These are phyloP conservation scores for Quercus tomentella DNA, from an alignment of 331 rosid species.

Conservation along the genomic window DNA sequence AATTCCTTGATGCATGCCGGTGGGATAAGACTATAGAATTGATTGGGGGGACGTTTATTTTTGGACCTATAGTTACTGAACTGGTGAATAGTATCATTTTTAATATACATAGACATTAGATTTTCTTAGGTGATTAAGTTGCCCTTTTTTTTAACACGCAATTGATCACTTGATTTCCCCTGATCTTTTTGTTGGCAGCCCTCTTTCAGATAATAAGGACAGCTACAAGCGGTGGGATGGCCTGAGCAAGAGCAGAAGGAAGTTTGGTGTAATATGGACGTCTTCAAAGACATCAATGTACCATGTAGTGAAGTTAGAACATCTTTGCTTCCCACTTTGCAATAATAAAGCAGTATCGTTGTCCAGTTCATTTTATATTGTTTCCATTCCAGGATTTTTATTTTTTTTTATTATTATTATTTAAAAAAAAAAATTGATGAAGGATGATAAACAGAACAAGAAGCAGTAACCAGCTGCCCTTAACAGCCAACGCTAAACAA, in stretches of 20 bases:
- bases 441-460: no score
- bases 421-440: no score
- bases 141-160: not conserved
- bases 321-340: not conserved
- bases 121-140: not conserved
- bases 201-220: slow-evolving; percentile 62
- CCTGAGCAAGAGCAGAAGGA: slow-evolving; percentile 23
- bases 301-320: not conserved
- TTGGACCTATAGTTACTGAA: not conserved
- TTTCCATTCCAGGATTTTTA: not conserved
- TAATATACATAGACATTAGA: not conserved
- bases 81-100: not conserved
- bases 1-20: not conserved
- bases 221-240: slow-evolving; percentile 48
- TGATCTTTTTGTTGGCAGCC: slow-evolving; percentile 35
- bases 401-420: no score
- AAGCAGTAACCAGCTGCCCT: no score
- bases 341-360: not conserved
- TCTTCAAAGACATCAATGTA: slow-evolving; percentile 4
- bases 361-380: not conserved
- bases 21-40: not conserved
- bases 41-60: not conserved
- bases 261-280: not conserved
- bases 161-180: not conserved
- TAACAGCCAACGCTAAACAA: no score